Base-by-base conservation (phyloP, 768 basidiomycete species). In the Mycena maculata region DNA sequence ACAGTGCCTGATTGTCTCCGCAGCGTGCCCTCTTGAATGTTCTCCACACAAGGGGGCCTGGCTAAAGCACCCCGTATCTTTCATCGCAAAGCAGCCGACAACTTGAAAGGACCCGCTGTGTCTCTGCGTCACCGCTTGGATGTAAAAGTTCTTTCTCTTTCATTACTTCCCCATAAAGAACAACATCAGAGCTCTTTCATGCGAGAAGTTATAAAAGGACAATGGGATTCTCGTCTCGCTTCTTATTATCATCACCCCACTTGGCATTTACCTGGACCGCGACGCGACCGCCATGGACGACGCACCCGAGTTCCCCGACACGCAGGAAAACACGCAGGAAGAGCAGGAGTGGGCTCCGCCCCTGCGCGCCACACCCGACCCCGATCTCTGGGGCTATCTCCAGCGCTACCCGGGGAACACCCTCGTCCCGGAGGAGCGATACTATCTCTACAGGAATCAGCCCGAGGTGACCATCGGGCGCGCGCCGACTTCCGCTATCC, bases 401-500 rank as follows among this genome's bases (percentile, higher is more conserved):
- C 18, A 56, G 5, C 52, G 38, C 47, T 48, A 56, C 23, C 50
- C 49, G 6, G 36, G 49, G 22, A 52, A 53, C 41, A 9, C 8
- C 20, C 28, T 58, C 67, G 67, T 81, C 28, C 71, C 77, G 3
- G 76, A 88, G 13, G 80, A 78, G 36, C 85, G 90, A 22, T 84
- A 92, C 58, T 91, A 92, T 70, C 85, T 93, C 66, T 87, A 82
- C 80, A 90, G 85, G 71, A 71, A 85, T 47, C 79, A 82, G 30
- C 83, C 84, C 0, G 78, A 72, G 18, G 87, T 88, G 68, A 81
- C 76, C 28, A 76, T 93, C 68, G 92, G 92, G 36, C 84, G 92
- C 57, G 82, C 83, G 67, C 74, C 64, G 0, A 79, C 79, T 60
- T 87, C 90, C 44, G 77, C 87, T 25, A 78, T 94, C 28, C 84